phyloP scores from a whole-genome alignment of 495 filamentous ascomycete species.

The Talaromyces ruber region DNA sequence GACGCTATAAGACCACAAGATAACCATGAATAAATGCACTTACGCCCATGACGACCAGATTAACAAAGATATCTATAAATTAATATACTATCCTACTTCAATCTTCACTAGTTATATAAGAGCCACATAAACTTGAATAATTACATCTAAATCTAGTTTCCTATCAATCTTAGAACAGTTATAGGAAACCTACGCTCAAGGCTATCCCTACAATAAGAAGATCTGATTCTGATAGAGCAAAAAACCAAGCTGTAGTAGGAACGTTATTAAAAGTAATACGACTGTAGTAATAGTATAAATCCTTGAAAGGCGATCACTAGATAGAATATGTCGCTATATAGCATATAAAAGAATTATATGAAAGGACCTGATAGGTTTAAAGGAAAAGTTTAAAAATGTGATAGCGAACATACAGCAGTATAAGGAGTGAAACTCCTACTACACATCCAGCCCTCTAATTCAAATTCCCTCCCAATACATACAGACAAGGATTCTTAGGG shows the following conservation, averaged over 20 bases:
- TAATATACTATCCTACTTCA: slow-evolving; percentile 29
- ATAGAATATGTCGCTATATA: slow-evolving; percentile 17
- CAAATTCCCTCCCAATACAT: neutral
- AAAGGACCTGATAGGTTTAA: slow-evolving; percentile 18
- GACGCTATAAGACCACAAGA: slow-evolving; percentile 19
- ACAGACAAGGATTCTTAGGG: neutral
- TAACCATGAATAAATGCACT: slow-evolving; percentile 31
- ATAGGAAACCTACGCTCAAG: slow-evolving; percentile 15
- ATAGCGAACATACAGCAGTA: slow-evolving; percentile 11
- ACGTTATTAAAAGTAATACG: slow-evolving; percentile 15
- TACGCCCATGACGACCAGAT: slow-evolving; percentile 23
- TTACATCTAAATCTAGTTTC: slow-evolving; percentile 8
- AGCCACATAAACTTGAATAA: slow-evolving; percentile 10
- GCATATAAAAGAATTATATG: too few species aligned
- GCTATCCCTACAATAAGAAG: slow-evolving; percentile 13
- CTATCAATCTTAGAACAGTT: slow-evolving; percentile 1
- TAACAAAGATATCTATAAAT: slow-evolving; percentile 25
- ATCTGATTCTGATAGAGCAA: slow-evolving; percentile 19
- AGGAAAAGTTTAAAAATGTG: slow-evolving; percentile 27
- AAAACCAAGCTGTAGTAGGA: slow-evolving; percentile 10
- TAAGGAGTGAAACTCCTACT: slow-evolving; percentile 9
- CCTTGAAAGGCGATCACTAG: slow-evolving; percentile 4
- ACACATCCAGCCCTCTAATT: neutral
- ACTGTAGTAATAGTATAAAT: slow-evolving; percentile 21
- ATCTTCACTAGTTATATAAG: slow-evolving; percentile 19